Percentiles rank a stretch among this genome's conserved stretches.
Evolutionary conservation across 345 rosid species (phyloP).

Genomic region (Citrus sp.): DNA sequence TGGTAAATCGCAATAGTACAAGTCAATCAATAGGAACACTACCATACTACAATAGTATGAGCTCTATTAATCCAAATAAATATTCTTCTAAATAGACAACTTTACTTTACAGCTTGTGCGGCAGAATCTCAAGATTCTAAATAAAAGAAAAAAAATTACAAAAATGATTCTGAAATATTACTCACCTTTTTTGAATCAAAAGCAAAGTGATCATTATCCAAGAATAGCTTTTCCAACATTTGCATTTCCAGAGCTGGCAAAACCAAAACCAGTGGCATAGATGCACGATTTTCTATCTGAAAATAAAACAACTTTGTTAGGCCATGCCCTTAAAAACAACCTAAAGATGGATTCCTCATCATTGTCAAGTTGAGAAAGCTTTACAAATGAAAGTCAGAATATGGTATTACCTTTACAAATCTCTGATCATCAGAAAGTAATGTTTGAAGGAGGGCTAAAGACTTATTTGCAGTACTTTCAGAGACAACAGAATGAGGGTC

Average conservation of each 20-base stretch:
- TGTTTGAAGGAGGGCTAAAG: constrained; percentile 26
- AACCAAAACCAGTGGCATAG: constrained; percentile 60
- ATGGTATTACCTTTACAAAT: constrained; percentile 49
- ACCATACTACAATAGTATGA: neutral
- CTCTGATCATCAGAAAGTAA: constrained; percentile 45
- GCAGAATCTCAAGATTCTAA: neutral
- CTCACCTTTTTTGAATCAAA: constrained; percentile 73
- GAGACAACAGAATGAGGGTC: constrained; percentile 19
- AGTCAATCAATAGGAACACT: neutral
- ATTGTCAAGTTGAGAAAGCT: neutral
- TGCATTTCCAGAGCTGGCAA: constrained; percentile 43
- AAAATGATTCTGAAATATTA: neutral
- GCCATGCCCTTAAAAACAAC: neutral
- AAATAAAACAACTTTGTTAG: neutral
- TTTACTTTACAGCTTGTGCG: neutral
- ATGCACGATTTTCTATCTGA: constrained; percentile 68
- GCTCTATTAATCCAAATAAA: neutral
- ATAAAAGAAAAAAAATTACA: neutral
- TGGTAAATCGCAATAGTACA: neutral
- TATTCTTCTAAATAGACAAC: neutral
- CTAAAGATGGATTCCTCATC: neutral
- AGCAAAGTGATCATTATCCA: constrained; percentile 56
- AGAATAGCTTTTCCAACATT: constrained; percentile 43
- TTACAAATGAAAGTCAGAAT: constrained; percentile 8
- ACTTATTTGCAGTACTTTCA: constrained; percentile 23